These are phyloP conservation scores for Tricharina praecox DNA, from an alignment of 495 filamentous ascomycete genomes.

Conservation along the genomic window DNA sequence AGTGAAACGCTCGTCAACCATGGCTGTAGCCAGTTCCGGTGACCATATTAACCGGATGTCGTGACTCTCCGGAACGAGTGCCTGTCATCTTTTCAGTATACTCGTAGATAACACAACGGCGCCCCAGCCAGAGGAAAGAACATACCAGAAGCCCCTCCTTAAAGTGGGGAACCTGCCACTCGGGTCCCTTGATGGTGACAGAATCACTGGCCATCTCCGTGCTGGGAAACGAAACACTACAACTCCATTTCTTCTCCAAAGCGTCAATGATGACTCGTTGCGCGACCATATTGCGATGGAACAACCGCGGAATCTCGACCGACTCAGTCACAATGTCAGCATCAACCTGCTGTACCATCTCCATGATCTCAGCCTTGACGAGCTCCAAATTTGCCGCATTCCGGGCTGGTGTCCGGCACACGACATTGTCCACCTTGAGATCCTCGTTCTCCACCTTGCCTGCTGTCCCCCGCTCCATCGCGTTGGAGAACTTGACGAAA, in stretches of 20 bases:
- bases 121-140: constrained; percentile 18
- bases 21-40: constrained; percentile 52
- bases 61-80: constrained; percentile 92
- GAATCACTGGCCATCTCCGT: constrained; percentile 94
- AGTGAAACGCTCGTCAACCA: constrained; percentile 61
- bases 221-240: constrained; percentile 92
- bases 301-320: constrained; percentile 82
- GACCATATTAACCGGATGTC: constrained; percentile 70
- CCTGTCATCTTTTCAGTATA: too few relatives aligned
- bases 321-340: constrained; percentile 89
- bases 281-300: constrained; percentile 80
- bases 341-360: constrained; percentile 97
- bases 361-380: constrained; percentile 97
- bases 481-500: constrained; percentile 98
- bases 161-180: constrained; percentile 91
- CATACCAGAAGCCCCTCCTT: constrained; percentile 82
- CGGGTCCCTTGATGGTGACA: constrained; percentile 83
- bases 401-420: constrained; percentile 89
- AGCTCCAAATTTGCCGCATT: constrained; percentile 93
- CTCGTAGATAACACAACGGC: too few relatives aligned
- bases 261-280: constrained; percentile 80
- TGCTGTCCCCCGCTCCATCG: constrained; percentile 78
- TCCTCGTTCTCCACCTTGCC: constrained; percentile 93
- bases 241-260: constrained; percentile 95
- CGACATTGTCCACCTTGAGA: constrained; percentile 96